A percentile compares a stretch with the other conserved stretches of the same genome.
phyloP scores from a whole-genome alignment of 148 eudicot genomes.

The Bassia scoparia region DNA sequence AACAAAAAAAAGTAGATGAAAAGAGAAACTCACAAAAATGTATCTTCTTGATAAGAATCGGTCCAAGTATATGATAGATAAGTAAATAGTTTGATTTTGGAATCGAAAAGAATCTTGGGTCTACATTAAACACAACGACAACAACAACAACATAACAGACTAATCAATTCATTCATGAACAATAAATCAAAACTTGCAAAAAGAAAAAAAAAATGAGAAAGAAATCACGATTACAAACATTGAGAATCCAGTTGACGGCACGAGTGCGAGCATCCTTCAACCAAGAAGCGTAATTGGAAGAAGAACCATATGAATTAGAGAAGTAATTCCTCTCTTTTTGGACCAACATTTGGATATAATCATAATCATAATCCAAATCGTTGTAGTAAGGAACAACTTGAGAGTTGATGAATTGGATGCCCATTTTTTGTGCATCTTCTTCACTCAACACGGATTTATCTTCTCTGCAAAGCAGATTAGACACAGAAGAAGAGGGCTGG shows the following conservation, averaged over 20 bases:
- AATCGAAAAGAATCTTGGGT: constrained; percentile 32
- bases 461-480: constrained; percentile 41
- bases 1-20: neutral
- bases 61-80: constrained; percentile 48
- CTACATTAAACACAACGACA: too few relatives aligned
- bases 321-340: constrained; percentile 31
- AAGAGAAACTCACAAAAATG: constrained; percentile 41
- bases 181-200: too few relatives aligned
- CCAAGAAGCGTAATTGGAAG: constrained; percentile 25
- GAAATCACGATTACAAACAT: constrained; percentile 24
- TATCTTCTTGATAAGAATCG: constrained; percentile 37
- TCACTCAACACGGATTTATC: constrained; percentile 34
- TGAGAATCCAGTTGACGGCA: constrained; percentile 44
- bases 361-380: constrained; percentile 32
- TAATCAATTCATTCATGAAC: neutral
- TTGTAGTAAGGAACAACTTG: neutral
- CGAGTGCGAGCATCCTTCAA: constrained; percentile 38
- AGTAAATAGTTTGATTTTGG: constrained; percentile 43
- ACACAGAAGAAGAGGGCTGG: constrained; percentile 5
- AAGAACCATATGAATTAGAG: neutral
- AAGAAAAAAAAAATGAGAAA: neutral
- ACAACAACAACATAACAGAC: too few relatives aligned
- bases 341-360: constrained; percentile 36
- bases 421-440: neutral
- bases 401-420: neutral